A percentile compares a stretch with the other conserved stretches of the same genome.
Evolutionary conservation across 495 filamentous ascomycete species (phyloP).

Genomic region (Neurospora sp.): DNA sequence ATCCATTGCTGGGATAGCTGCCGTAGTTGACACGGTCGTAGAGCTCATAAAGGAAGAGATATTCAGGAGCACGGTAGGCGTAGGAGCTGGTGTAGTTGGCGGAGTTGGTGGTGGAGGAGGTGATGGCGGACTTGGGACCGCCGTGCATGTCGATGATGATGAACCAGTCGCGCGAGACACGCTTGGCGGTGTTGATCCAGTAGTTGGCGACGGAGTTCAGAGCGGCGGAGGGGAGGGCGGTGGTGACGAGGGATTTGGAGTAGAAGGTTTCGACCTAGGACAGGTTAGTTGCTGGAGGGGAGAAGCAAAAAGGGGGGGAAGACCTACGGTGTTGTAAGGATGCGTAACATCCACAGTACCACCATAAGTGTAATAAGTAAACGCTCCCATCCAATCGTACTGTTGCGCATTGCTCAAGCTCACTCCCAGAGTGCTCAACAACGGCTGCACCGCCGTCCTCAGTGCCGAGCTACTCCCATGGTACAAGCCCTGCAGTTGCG

Average conservation of each 20-base stretch:
- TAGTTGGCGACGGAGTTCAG: constrained; percentile 30
- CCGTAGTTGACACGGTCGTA: constrained; percentile 24
- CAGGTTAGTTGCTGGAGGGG: not conserved
- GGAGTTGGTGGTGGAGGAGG: constrained; percentile 17
- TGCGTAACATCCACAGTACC: constrained; percentile 30
- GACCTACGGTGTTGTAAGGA: constrained; percentile 30
- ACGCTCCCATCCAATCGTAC: constrained; percentile 32
- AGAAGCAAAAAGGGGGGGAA: not conserved
- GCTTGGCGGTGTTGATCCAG: constrained; percentile 29
- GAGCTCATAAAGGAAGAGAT: constrained; percentile 33
- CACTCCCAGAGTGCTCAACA: constrained; percentile 25
- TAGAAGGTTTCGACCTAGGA: constrained; percentile 37
- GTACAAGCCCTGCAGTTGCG: constrained; percentile 33
- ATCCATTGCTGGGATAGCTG: constrained; percentile 21
- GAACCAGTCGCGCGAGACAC: constrained; percentile 29
- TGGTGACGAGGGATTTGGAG: constrained; percentile 33
- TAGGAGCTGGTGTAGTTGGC: constrained; percentile 23
- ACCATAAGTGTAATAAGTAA: constrained; percentile 31
- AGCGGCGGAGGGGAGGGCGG: constrained; percentile 21
- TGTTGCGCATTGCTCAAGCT: constrained; percentile 24
- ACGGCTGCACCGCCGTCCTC: constrained; percentile 25
- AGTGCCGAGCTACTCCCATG: constrained; percentile 26
- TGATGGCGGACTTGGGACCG: constrained; percentile 33
- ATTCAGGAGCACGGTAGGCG: constrained; percentile 23
- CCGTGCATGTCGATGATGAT: constrained; percentile 37